phyloP scores from a whole-genome alignment of 805 yeast species.

The Yamadazyma tumulicola region DNA sequence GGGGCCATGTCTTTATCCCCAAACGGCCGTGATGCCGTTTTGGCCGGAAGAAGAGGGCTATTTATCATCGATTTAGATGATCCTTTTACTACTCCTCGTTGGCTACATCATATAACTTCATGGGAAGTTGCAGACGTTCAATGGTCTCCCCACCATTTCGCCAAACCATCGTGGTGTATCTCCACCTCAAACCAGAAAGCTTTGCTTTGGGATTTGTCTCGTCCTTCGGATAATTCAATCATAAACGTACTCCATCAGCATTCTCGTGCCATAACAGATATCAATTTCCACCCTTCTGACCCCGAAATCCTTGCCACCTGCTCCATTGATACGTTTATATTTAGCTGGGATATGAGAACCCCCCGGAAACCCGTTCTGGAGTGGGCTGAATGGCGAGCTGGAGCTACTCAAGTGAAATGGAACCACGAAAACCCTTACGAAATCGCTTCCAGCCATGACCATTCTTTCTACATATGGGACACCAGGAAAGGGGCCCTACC shows the following conservation, averaged over 20 bases:
- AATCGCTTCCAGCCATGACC: constrained; percentile 84
- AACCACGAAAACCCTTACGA: constrained; percentile 70
- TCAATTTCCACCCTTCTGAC: constrained; percentile 82
- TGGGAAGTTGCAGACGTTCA: constrained; percentile 99
- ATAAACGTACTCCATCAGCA: constrained; percentile 88
- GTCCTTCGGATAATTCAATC: constrained; percentile 69
- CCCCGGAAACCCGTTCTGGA: constrained; percentile 69
- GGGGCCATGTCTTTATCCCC: constrained; percentile 90
- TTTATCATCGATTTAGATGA: constrained; percentile 91
- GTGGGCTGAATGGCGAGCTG: constrained; percentile 94
- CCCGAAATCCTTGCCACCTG: constrained; percentile 91
- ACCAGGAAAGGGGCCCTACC: constrained; percentile 78
- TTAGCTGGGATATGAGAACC: constrained; percentile 86
- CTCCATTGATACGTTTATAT: constrained; percentile 83
- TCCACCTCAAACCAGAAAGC: constrained; percentile 96
- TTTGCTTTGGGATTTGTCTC: constrained; percentile 83
- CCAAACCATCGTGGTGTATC: constrained; percentile 86
- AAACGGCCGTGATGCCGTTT: constrained; percentile 86
- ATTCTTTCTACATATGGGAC: constrained; percentile 84
- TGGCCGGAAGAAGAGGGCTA: constrained; percentile 81
- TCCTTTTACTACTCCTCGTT: constrained; percentile 91
- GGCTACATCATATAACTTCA: constrained; percentile 86
- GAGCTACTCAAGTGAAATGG: constrained; percentile 96
- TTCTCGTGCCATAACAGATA: constrained; percentile 91
- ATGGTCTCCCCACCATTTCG: constrained; percentile 85